A percentile compares a stretch with the other conserved stretches of the same genome.
Conservation (phyloP, 805 yeast genomes). For the Candida sonorensis region DNA sequence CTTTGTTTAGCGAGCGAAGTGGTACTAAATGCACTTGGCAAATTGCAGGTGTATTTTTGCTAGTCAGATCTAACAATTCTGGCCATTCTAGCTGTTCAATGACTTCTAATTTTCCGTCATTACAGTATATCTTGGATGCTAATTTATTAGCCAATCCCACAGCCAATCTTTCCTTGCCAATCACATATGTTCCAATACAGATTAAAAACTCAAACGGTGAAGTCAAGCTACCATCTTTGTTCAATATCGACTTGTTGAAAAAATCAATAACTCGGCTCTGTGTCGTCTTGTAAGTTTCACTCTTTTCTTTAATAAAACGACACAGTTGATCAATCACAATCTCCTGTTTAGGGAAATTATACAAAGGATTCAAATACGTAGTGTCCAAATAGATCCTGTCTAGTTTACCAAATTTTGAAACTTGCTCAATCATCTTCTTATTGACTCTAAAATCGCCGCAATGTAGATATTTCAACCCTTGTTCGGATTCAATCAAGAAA, state of each 20-base stretch:
- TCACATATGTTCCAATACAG: slow-evolving; percentile 81
- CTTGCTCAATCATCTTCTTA: slow-evolving; percentile 38
- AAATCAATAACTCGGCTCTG: slow-evolving; percentile 34
- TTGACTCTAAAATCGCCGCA: slow-evolving; percentile 92
- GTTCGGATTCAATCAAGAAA: slow-evolving; percentile 53
- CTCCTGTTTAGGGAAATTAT: slow-evolving; percentile 73
- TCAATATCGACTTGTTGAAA: slow-evolving; percentile 9
- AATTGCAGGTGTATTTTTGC: slow-evolving; percentile 34
- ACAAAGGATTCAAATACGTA: slow-evolving; percentile 72
- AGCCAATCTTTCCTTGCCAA: slow-evolving; percentile 89
- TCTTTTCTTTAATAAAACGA: slow-evolving; percentile 34
- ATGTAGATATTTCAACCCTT: slow-evolving; percentile 47
- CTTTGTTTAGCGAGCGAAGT: slow-evolving; percentile 47
- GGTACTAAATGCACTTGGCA: slow-evolving; percentile 70
- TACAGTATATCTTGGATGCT: slow-evolving; percentile 48
- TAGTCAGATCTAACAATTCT: slow-evolving; percentile 31
- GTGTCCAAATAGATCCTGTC: slow-evolving; percentile 81
- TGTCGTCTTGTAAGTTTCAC: slow-evolving; percentile 14
- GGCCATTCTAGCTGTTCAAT: slow-evolving; percentile 41
- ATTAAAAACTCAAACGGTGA: slow-evolving; percentile 31
- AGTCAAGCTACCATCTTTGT: background rate
- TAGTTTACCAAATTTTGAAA: slow-evolving; percentile 26
- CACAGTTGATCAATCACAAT: slow-evolving; percentile 58
- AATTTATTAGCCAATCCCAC: slow-evolving; percentile 49
- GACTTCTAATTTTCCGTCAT: slow-evolving; percentile 39